These are phyloP conservation scores for Ottelia alismoides DNA, from an alignment of 106 monocot species.

Conservation along the genomic window DNA sequence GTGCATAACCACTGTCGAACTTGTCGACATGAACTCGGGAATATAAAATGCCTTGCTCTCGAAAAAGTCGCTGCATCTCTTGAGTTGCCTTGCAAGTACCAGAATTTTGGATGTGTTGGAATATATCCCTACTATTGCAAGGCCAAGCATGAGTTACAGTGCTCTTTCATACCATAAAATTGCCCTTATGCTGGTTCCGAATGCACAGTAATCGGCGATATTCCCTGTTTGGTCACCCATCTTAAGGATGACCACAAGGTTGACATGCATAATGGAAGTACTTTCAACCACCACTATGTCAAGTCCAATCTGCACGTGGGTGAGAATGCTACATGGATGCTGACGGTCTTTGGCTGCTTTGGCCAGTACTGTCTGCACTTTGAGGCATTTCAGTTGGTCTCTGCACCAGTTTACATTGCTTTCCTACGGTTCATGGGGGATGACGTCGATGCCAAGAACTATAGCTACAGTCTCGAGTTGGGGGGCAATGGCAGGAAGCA, in stretches of 20 bases:
- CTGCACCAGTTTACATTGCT: slow-evolving; percentile 6
- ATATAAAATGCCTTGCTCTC: too few species aligned
- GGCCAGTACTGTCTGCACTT: slow-evolving; percentile 10
- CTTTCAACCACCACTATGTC: slow-evolving; percentile 11
- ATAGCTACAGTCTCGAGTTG: slow-evolving; percentile 6
- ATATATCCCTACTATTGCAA: slow-evolving; percentile 14
- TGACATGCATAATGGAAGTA: slow-evolving; percentile 12
- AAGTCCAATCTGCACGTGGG: slow-evolving; percentile 10
- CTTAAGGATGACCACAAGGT: too few species aligned
- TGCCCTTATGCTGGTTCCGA: slow-evolving; percentile 15
- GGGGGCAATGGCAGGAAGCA: slow-evolving; percentile 9
- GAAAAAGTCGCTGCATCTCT: too few species aligned
- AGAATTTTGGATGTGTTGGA: slow-evolving; percentile 6
- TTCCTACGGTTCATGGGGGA: slow-evolving; percentile 11
- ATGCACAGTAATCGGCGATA: slow-evolving; percentile 5
- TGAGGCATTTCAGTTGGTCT: slow-evolving; percentile 8
- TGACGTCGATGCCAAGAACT: slow-evolving; percentile 2
- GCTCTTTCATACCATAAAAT: slow-evolving; percentile 5
- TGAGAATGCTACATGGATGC: slow-evolving; percentile 15
- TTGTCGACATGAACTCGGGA: slow-evolving; percentile 11
- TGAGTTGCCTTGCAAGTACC: too few species aligned
- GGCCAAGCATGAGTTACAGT: slow-evolving; percentile 9
- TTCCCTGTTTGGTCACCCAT: too few species aligned
- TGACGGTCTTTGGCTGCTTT: slow-evolving; percentile 9
- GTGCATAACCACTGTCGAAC: slow-evolving; percentile 12